Conservation (phyloP, 176 grass and related monocot species). For the Phragmites australis region DNA sequence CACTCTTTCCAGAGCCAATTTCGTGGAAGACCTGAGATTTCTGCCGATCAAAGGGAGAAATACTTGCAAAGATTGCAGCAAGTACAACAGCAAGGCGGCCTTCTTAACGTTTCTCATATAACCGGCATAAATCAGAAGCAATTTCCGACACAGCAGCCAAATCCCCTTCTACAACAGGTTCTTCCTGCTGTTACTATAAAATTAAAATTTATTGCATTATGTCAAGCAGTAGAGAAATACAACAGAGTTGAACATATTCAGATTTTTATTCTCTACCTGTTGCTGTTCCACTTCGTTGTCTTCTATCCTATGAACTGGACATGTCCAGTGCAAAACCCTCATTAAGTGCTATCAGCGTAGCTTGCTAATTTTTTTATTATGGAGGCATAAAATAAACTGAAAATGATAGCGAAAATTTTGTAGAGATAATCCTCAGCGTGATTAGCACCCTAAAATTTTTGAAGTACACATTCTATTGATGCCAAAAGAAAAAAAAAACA, state of each 20-base stretch:
- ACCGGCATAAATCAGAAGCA: constrained; percentile 76
- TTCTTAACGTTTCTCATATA: constrained; percentile 56
- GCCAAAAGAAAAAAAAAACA: background rate
- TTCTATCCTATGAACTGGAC: background rate
- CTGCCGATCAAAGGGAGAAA: constrained; percentile 88
- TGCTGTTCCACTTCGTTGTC: background rate
- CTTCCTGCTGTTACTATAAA: constrained; percentile 13
- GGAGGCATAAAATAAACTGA: constrained; percentile 13
- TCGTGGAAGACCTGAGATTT: constrained; percentile 79
- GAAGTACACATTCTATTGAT: background rate
- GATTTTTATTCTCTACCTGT: background rate
- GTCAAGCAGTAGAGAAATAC: background rate
- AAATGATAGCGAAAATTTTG: background rate
- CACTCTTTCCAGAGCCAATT: constrained; percentile 48
- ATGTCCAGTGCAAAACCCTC: background rate
- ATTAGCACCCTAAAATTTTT: background rate
- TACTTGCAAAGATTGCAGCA: constrained; percentile 79
- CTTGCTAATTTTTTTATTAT: too few relatives aligned
- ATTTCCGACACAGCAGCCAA: constrained; percentile 73
- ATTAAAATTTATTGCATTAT: constrained; percentile 23
- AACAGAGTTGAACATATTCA: constrained; percentile 7
- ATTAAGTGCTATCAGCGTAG: constrained; percentile 9
- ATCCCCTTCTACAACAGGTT: constrained; percentile 87
- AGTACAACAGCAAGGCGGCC: constrained; percentile 68
- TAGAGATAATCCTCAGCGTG: background rate